Evolutionary conservation across 2,329 filamentous ascomycete species (phyloP).

Genomic region (Acrodontium crateriforme): DNA sequence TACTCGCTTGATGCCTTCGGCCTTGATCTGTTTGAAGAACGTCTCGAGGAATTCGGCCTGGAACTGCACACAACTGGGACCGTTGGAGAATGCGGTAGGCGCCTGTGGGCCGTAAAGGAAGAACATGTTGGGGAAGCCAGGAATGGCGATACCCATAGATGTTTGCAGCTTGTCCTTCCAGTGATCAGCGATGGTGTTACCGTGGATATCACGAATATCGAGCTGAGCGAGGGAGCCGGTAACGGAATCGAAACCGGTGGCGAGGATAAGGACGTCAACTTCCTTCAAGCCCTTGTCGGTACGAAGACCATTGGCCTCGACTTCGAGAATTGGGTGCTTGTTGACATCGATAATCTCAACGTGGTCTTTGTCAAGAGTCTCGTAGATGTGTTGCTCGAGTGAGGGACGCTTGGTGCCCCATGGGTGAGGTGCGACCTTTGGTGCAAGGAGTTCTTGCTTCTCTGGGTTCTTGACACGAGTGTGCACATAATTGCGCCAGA

Average conservation of each 20-base stretch:
- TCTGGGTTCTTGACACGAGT: slow-evolving; percentile 36
- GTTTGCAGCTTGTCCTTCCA: slow-evolving; percentile 30
- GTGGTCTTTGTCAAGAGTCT: slow-evolving; percentile 27
- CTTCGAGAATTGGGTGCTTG: slow-evolving; percentile 25
- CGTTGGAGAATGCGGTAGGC: slow-evolving; percentile 34
- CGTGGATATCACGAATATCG: slow-evolving; percentile 20
- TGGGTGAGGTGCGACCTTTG: slow-evolving; percentile 37
- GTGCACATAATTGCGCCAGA: slow-evolving; percentile 26
- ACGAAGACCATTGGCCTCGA: slow-evolving; percentile 26
- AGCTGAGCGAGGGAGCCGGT: slow-evolving; percentile 24
- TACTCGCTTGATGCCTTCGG: slow-evolving; percentile 26
- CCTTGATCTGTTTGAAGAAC: slow-evolving; percentile 24
- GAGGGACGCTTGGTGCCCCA: slow-evolving; percentile 34
- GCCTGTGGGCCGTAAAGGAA: slow-evolving; percentile 33
- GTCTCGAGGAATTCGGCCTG: slow-evolving; percentile 34
- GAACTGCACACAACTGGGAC: slow-evolving; percentile 29
- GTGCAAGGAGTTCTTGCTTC: slow-evolving; percentile 39
- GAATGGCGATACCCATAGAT: slow-evolving; percentile 25
- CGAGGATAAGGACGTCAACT: slow-evolving; percentile 30
- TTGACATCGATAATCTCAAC: slow-evolving; percentile 29
- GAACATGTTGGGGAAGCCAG: slow-evolving; percentile 27
- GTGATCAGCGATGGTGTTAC: slow-evolving; percentile 28
- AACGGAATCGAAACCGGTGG: slow-evolving; percentile 31
- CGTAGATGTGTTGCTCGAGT: slow-evolving; percentile 33
- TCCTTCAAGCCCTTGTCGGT: slow-evolving; percentile 28